Percentiles rank a stretch among this genome's conserved stretches.
Conservation (phyloP, 2,329 filamentous ascomycete species). For the Daldinia sp. region DNA sequence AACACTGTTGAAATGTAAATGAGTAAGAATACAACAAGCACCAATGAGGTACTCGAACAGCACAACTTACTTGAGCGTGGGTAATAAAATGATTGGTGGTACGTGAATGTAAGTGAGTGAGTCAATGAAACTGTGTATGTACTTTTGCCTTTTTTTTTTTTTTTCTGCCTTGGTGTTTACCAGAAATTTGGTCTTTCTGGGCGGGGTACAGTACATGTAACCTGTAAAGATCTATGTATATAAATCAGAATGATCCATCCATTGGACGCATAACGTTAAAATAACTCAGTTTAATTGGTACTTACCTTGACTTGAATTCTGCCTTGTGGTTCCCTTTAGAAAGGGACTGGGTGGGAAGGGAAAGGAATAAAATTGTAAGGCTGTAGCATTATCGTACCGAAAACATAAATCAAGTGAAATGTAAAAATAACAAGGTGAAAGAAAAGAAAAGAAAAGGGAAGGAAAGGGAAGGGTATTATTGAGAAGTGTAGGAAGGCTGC, state of each 20-base stretch:
- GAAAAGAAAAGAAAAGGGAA: not conserved
- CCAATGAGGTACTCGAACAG: not conserved
- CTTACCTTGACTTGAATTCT: not conserved
- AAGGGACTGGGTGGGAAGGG: not conserved
- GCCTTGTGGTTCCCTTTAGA: not conserved
- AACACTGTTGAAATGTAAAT: not conserved
- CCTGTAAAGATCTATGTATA: not conserved
- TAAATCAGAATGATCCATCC: not conserved
- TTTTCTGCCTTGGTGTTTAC: not conserved
- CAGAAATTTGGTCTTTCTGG: not conserved
- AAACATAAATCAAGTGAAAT: too few species aligned
- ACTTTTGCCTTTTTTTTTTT: not conserved
- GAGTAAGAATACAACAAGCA: not conserved
- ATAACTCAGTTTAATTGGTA: not conserved
- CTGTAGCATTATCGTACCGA: not conserved
- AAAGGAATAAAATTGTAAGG: not conserved
- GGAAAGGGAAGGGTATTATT: not conserved
- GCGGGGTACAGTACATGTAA: slow-evolving; percentile 1
- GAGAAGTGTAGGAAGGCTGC: too few species aligned
- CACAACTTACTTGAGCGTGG: not conserved
- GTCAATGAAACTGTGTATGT: not conserved
- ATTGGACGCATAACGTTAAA: not conserved
- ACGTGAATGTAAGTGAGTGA: not conserved
- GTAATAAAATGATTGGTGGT: not conserved
- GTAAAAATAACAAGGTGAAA: too few species aligned